Conservation (phyloP, 306 rosid species). For the Amphicarpaea edgeworthii region DNA sequence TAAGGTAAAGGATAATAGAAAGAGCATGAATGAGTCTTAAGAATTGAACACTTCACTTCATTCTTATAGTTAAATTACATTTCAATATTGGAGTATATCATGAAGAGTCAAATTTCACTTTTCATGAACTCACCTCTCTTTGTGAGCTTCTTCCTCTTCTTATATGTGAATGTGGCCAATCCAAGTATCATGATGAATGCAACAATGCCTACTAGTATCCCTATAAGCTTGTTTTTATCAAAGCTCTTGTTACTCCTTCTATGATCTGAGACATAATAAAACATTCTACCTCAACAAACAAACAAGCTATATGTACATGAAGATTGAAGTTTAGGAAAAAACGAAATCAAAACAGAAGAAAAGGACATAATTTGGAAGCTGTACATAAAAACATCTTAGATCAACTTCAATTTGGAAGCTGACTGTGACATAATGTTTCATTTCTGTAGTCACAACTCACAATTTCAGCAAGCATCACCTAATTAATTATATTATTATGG, state of each 20-base stretch:
- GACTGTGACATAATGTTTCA: neutral
- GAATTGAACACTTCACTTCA: neutral
- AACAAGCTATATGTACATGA: neutral
- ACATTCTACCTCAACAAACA: neutral
- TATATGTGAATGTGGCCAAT: neutral
- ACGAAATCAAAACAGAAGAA: neutral
- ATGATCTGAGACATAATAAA: neutral
- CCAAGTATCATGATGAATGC: neutral
- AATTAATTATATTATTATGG: neutral
- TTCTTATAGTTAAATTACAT: neutral
- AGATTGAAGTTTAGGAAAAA: neutral
- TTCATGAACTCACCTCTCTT: conserved; percentile 1
- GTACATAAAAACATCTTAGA: neutral
- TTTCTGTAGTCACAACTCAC: too few relatives aligned
- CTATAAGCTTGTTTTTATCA: conserved; percentile 1
- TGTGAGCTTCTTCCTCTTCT: neutral
- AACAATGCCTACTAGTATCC: neutral
- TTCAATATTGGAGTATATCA: neutral
- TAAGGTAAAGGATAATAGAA: neutral
- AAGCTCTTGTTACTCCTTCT: neutral
- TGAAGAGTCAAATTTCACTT: neutral
- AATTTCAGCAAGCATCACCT: neutral
- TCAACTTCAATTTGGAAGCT: neutral
- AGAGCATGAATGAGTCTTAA: neutral
- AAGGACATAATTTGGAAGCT: too few relatives aligned